phyloP scores from a whole-genome alignment of 768 basidiomycete species.

The Tylopilus rubrobrunneus region DNA sequence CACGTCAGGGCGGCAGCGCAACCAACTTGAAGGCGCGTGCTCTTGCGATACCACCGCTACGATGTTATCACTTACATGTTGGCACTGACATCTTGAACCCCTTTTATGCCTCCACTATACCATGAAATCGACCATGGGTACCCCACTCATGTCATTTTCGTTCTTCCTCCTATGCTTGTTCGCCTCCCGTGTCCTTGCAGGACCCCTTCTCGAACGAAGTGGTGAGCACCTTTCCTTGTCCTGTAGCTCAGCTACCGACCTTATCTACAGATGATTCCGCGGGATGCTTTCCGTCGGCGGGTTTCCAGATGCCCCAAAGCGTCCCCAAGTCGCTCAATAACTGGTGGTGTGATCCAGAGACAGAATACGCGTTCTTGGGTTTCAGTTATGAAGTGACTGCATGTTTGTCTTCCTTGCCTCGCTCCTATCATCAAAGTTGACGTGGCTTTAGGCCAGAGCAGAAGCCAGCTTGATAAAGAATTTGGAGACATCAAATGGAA shows the following conservation, averaged over 20 bases:
- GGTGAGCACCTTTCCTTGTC: not conserved
- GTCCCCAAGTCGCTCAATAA: slow-evolving; percentile 42
- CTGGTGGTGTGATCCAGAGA: slow-evolving; percentile 64
- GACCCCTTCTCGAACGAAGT: slow-evolving; percentile 11
- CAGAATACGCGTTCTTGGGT: slow-evolving; percentile 74
- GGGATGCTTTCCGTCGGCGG: slow-evolving; percentile 37
- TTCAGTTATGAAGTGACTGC: slow-evolving; percentile 72
- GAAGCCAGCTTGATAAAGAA: slow-evolving; percentile 44
- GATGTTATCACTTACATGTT: not conserved
- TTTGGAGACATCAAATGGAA: slow-evolving; percentile 56
- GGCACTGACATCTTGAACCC: not conserved
- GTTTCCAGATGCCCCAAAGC: slow-evolving; percentile 52
- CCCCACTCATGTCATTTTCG: slow-evolving; percentile 6
- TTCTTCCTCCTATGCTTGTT: slow-evolving; percentile 2
- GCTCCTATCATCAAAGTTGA: slow-evolving; percentile 1
- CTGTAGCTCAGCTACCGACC: not conserved
- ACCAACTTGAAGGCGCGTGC: not conserved
- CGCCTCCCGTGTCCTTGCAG: slow-evolving; percentile 9
- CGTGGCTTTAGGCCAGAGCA: slow-evolving; percentile 49
- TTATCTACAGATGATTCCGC: not conserved
- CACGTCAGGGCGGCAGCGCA: no score
- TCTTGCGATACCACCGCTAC: not conserved
- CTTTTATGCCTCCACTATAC: not conserved
- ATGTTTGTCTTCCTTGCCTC: slow-evolving; percentile 38
- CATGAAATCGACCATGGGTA: slow-evolving; percentile 8